Conservation (phyloP, 192 early-diverging fungal genomes). For the Rhizophagus sp. region DNA sequence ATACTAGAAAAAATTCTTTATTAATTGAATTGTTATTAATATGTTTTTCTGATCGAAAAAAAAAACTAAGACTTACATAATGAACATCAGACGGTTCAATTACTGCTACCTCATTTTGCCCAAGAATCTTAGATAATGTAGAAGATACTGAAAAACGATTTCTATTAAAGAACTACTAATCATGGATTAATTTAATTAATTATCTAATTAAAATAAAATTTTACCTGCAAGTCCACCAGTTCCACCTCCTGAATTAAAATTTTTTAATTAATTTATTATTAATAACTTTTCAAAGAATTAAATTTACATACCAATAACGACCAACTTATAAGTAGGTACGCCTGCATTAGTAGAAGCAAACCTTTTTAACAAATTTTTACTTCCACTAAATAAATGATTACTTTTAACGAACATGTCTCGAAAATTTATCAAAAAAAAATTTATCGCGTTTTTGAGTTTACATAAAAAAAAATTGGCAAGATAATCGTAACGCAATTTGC, state of each 20-base stretch:
- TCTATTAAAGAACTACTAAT: neutral
- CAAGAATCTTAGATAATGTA: conserved; percentile 63
- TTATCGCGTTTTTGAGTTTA: neutral
- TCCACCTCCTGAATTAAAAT: conserved; percentile 47
- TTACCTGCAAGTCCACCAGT: conserved; percentile 56
- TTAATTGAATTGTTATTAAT: neutral
- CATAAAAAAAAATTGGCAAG: neutral
- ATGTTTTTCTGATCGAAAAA: neutral
- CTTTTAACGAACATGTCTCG: neutral
- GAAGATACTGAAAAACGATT: conserved; percentile 60
- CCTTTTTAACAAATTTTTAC: neutral
- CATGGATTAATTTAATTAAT: neutral
- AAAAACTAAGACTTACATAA: conserved; percentile 50
- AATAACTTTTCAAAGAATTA: neutral
- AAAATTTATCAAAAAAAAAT: neutral
- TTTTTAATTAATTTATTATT: neutral
- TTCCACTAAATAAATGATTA: neutral
- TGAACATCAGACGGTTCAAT: conserved; percentile 71
- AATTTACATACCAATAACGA: conserved; percentile 44
- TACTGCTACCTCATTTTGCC: conserved; percentile 67
- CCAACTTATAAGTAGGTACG: conserved; percentile 51
- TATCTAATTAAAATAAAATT: neutral
- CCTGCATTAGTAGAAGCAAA: conserved; percentile 5
- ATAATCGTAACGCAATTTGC: too few species aligned
- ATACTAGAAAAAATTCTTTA: conserved; percentile 47